Evolutionary conservation across 768 basidiomycete genomes (phyloP).

Genomic region (Brasilioporus rufonigricans): DNA sequence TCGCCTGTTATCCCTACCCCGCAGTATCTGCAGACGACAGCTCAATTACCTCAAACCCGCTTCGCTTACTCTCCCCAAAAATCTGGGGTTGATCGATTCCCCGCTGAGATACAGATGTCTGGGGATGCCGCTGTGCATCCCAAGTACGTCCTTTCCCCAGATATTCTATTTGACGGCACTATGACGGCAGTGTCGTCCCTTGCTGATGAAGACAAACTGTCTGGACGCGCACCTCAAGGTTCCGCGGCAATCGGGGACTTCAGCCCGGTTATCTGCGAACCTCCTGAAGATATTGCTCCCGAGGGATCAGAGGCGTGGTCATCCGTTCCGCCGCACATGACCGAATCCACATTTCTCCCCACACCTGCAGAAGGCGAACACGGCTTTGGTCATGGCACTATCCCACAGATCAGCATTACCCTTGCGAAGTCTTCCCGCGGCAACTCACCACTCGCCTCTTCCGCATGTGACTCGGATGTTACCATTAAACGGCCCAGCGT

Average conservation of each 20-base stretch:
- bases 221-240: slow-evolving; percentile 12
- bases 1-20: slow-evolving; percentile 21
- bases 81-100: slow-evolving; percentile 31
- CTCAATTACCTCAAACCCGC: slow-evolving; percentile 29
- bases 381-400: slow-evolving; percentile 14
- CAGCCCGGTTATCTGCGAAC: slow-evolving; percentile 28
- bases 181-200: slow-evolving; percentile 17
- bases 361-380: slow-evolving; percentile 6
- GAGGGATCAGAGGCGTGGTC: slow-evolving; percentile 19
- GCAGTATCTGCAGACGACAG: slow-evolving; percentile 21
- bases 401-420: slow-evolving; percentile 32
- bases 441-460: slow-evolving; percentile 24
- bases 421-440: slow-evolving; percentile 30
- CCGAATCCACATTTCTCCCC: slow-evolving; percentile 13
- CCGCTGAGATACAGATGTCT: slow-evolving; percentile 9
- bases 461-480: slow-evolving; percentile 28
- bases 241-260: slow-evolving; percentile 28
- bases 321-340: slow-evolving; percentile 10
- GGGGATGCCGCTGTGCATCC: slow-evolving; percentile 19
- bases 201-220: slow-evolving; percentile 7
- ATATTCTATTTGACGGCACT: slow-evolving; percentile 8
- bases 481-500: slow-evolving; percentile 28
- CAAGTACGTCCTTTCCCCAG: slow-evolving; percentile 17
- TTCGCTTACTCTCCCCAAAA: slow-evolving; percentile 19
- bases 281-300: slow-evolving; percentile 27